phyloP scores from a whole-genome alignment of 441 rosid species.

The Syzygium syzygioides region DNA sequence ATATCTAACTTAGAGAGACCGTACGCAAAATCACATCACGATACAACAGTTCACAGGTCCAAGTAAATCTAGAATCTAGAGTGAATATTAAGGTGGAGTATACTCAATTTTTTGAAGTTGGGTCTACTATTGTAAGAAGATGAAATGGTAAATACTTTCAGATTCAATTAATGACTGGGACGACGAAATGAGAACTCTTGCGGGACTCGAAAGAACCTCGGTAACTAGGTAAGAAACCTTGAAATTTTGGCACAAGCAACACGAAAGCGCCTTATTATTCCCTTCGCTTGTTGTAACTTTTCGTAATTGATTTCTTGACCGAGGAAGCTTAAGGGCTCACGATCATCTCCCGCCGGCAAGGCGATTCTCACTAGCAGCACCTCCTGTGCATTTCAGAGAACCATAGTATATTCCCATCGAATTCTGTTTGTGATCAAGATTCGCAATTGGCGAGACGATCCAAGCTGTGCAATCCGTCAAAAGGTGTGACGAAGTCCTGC shows the following conservation, averaged over 20 bases:
- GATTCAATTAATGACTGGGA: not conserved
- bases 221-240: not conserved
- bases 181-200: not conserved
- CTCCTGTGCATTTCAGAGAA: not conserved
- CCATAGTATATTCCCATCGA: not conserved
- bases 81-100: not conserved
- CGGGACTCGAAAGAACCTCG: not conserved
- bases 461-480: not conserved
- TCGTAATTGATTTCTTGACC: not conserved
- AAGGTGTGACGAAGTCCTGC: not conserved
- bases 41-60: not conserved
- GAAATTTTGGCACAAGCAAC: not conserved
- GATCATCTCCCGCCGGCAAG: too few relatives aligned
- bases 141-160: not conserved
- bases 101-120: not conserved
- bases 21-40: not conserved
- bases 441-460: not conserved
- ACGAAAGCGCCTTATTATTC: too few relatives aligned
- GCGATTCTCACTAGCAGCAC: not conserved
- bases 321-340: not conserved
- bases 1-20: not conserved
- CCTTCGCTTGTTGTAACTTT: not conserved
- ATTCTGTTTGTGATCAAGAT: not conserved
- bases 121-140: not conserved
- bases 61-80: not conserved